Evolutionary conservation across 495 filamentous ascomycete genomes (phyloP), one percentile per base, ranked within the genome.

Genomic region (Penicillium salamii): DNA sequence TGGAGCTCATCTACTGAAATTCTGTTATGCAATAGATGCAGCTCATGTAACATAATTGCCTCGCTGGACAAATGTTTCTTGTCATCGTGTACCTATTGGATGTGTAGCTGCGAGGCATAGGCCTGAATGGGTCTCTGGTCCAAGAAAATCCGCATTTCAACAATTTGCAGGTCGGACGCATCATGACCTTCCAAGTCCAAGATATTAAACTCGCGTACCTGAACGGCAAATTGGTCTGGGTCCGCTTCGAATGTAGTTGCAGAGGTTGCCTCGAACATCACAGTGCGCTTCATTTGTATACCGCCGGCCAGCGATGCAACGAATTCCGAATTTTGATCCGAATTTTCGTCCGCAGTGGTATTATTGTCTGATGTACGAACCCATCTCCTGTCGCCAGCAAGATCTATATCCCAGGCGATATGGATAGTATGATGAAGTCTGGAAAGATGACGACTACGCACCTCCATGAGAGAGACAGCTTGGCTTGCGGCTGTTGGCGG

Each of bases 391-490:
- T 37, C 42, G 0, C n/a, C 11, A 3, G 14, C 40, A 0, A 57
- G 39, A 14, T 59, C 55, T 15, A 64, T 57, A 35, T 66, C 63
- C 63, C 63, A 66, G 13, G 55, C 52, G 8, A 57, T 38, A 42
- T 66, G 40, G 5, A 62, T 9, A 3, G 61, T 19, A 18, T 59
- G 58, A 15, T 50, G 53, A 36, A 62, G 55, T 6, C 42, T 20
- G 5, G 47, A 24, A 8, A 59, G 35, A 12, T 62, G 50, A 3
- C 39, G 54, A 29, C 52, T 43, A 13, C 58, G 46, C 9, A 59
- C 39, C 50, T 62, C 50, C 11, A 65, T 46, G 9, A 60, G 32
- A 13, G 59, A 46, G 2, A 57, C 14, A 13, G 49, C 51, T 7
- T 52, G 33, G 23, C 31, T 36, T 28, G 42, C 52, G 2, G 21